Conservation (phyloP, 306 rosid genomes). For the Quercus parvula region DNA sequence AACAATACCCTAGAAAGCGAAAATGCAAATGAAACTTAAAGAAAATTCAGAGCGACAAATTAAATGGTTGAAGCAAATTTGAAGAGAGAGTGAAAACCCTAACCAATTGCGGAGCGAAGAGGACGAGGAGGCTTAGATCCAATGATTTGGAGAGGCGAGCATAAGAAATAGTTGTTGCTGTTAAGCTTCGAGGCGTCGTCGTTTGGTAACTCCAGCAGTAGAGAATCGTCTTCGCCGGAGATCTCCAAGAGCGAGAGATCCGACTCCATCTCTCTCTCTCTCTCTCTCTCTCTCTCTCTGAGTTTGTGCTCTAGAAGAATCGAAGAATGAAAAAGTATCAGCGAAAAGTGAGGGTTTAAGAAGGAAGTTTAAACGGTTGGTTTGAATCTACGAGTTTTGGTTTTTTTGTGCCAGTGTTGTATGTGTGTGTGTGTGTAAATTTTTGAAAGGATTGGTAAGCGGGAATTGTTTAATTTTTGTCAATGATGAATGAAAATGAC, state of each 20-base stretch:
- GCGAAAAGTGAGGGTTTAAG: not conserved
- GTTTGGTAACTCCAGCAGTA: slow-evolving; percentile 30
- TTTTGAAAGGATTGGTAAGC: slow-evolving; percentile 49
- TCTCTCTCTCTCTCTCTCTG: not conserved
- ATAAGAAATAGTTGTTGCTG: slow-evolving; percentile 36
- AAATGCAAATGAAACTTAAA: not conserved
- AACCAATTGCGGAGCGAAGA: slow-evolving; percentile 34
- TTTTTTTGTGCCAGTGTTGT: not conserved
- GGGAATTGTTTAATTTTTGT: slow-evolving; percentile 32
- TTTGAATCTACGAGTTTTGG: not conserved
- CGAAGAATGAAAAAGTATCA: not conserved
- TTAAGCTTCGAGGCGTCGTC: slow-evolving; percentile 5
- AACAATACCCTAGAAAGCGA: not conserved
- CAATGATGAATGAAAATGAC: not conserved
- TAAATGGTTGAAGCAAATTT: not conserved
- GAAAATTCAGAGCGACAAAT: not conserved
- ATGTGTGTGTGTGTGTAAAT: not conserved
- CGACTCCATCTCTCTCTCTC: slow-evolving; percentile 42
- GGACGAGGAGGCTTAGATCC: slow-evolving; percentile 35
- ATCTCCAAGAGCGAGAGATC: slow-evolving; percentile 71
- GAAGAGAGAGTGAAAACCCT: slow-evolving; percentile 29
- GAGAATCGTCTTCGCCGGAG: slow-evolving; percentile 71
- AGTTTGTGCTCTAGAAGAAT: not conserved
- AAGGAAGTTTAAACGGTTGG: not conserved
- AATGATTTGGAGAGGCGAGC: slow-evolving; percentile 67